Percentiles rank a stretch among this genome's conserved stretches.
Conservation (phyloP, 345 rosid genomes). For the Dipteronia sinensis region DNA sequence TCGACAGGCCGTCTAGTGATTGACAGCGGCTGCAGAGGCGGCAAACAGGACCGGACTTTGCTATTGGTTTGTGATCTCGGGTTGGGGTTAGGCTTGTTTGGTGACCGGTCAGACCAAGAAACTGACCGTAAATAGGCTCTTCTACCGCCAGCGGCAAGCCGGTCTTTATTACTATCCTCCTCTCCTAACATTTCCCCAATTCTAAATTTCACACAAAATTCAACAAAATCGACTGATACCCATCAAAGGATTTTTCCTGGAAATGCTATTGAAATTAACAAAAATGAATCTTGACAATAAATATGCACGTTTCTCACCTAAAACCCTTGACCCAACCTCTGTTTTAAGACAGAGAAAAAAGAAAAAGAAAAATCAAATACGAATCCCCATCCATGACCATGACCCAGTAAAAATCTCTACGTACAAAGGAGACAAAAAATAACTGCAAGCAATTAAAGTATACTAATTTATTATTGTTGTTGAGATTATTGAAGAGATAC, state of each 20-base stretch:
- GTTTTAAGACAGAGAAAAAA: slow-evolving; percentile 15
- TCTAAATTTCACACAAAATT: slow-evolving; percentile 17
- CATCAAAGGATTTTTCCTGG: slow-evolving; percentile 48
- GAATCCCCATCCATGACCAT: slow-evolving; percentile 35
- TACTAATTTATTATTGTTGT: slow-evolving; percentile 7
- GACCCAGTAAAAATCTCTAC: slow-evolving; percentile 47
- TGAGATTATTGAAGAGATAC: slow-evolving; percentile 30
- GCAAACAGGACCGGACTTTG: slow-evolving; percentile 54
- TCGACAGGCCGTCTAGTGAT: slow-evolving; percentile 50
- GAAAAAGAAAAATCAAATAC: slow-evolving; percentile 51
- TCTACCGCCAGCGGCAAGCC: slow-evolving; percentile 34
- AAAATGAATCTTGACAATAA: slow-evolving; percentile 29
- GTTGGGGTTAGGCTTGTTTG: slow-evolving; percentile 43
- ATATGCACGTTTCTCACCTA: slow-evolving; percentile 31
- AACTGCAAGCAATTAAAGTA: background rate
- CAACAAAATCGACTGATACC: slow-evolving; percentile 29
- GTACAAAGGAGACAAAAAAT: slow-evolving; percentile 24
- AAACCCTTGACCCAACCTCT: slow-evolving; percentile 40
- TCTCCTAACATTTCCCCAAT: slow-evolving; percentile 47
- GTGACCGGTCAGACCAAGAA: slow-evolving; percentile 68
- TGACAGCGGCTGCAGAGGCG: slow-evolving; percentile 63
- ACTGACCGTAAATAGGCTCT: slow-evolving; percentile 59
- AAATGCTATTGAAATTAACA: slow-evolving; percentile 30
- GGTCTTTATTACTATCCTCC: slow-evolving; percentile 34
- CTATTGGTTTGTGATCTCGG: slow-evolving; percentile 43